Conservation (phyloP, 495 filamentous ascomycete species). For the Aspergillus wentii region DNA sequence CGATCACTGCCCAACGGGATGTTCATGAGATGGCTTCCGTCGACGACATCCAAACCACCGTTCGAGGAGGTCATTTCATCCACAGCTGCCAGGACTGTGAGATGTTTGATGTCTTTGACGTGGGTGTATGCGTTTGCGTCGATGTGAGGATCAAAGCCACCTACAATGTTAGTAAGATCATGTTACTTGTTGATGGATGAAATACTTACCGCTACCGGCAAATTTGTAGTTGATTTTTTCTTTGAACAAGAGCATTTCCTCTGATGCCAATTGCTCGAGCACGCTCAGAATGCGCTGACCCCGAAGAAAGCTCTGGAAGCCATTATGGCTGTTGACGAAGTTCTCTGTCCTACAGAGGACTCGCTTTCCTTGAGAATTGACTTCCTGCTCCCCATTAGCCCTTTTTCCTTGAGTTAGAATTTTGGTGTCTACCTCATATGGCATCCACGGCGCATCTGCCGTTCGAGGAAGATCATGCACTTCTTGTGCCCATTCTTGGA, state of each 20-base stretch:
- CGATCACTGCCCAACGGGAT: constrained; percentile 34
- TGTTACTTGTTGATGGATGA: neutral
- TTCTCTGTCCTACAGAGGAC: constrained; percentile 45
- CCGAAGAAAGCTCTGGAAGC: constrained; percentile 35
- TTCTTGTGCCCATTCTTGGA: constrained; percentile 41
- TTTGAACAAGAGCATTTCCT: constrained; percentile 45
- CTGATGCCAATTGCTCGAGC: constrained; percentile 32
- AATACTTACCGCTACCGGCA: constrained; percentile 27
- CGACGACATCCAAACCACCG: constrained; percentile 41
- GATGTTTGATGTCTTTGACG: constrained; percentile 42
- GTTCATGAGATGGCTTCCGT: constrained; percentile 34
- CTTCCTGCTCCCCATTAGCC: no score
- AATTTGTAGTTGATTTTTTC: constrained; percentile 47
- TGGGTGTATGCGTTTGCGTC: constrained; percentile 45
- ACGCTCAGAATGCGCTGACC: constrained; percentile 28
- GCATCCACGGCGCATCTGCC: constrained; percentile 36
- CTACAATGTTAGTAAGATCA: no score
- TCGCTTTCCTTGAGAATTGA: constrained; percentile 32
- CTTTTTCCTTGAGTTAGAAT: no score
- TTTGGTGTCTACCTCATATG: constrained; percentile 35
- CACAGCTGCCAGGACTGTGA: constrained; percentile 39
- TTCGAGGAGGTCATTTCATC: constrained; percentile 35
- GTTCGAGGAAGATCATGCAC: constrained; percentile 35
- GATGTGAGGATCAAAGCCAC: constrained; percentile 40
- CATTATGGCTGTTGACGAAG: constrained; percentile 37